phyloP scores from a whole-genome alignment of 2,329 filamentous ascomycete species.

The Penicillium sp. region DNA sequence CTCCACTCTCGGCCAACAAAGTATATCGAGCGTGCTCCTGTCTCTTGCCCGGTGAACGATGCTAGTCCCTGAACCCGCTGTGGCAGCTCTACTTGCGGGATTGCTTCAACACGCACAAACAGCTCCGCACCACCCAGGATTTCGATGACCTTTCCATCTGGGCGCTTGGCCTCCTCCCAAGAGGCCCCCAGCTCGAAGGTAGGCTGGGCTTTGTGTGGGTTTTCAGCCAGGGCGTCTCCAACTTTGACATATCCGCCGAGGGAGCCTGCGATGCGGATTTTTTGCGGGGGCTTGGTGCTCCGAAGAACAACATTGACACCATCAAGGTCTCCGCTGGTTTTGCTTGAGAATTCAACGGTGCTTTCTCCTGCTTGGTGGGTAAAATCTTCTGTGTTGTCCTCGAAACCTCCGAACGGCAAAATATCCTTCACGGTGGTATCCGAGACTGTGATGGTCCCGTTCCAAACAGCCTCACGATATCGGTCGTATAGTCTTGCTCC shows the following conservation, averaged over 20 bases:
- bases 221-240: conserved; percentile 6
- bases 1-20: conserved; percentile 14
- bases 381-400: conserved; percentile 3
- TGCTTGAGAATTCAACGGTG: conserved; percentile 5
- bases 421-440: background rate
- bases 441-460: conserved; percentile 6
- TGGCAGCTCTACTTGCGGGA: conserved; percentile 6
- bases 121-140: conserved; percentile 9
- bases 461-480: conserved; percentile 13
- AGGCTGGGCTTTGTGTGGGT: conserved; percentile 9
- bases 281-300: background rate
- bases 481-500: conserved; percentile 14
- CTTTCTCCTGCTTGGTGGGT: background rate
- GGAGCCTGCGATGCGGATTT: conserved; percentile 1
- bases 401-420: conserved; percentile 7
- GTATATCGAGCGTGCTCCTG: conserved; percentile 5
- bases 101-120: conserved; percentile 11
- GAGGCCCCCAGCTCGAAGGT: conserved; percentile 4
- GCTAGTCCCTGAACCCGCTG: conserved; percentile 2
- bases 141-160: conserved; percentile 6
- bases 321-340: conserved; percentile 13
- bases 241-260: conserved; percentile 14
- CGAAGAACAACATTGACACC: conserved; percentile 5
- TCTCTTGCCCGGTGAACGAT: background rate
- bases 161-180: conserved; percentile 2